Evolutionary conservation across 768 basidiomycete genomes (phyloP).

Genomic region (Vararia minispora): DNA sequence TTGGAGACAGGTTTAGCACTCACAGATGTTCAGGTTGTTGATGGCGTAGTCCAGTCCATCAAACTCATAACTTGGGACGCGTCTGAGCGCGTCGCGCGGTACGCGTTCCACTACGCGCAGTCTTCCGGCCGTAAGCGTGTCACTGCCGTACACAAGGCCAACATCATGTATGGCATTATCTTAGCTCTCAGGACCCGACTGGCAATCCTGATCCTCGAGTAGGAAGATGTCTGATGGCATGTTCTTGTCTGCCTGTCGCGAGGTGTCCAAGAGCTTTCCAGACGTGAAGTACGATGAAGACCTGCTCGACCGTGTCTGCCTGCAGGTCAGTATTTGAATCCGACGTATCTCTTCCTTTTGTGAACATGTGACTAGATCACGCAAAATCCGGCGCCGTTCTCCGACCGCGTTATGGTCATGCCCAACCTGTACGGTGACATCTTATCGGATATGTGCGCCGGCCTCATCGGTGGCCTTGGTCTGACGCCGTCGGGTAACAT

Average conservation of each 20-base stretch:
- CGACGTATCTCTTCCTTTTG: neutral
- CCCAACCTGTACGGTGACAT: conserved; percentile 97
- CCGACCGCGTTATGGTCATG: conserved; percentile 99
- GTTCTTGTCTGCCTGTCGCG: conserved; percentile 96
- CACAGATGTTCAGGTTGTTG: conserved; percentile 59
- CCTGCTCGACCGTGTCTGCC: conserved; percentile 90
- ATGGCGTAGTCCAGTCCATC: conserved; percentile 98
- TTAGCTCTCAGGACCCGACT: neutral
- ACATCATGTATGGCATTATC: conserved; percentile 73
- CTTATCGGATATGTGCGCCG: conserved; percentile 96
- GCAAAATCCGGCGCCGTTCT: conserved; percentile 86
- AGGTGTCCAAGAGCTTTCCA: conserved; percentile 93
- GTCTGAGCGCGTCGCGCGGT: conserved; percentile 95
- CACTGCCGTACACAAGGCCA: conserved; percentile 98
- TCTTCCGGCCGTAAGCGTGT: conserved; percentile 80
- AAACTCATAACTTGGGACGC: conserved; percentile 99
- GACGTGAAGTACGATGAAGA: conserved; percentile 93
- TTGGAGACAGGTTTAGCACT: too few relatives aligned
- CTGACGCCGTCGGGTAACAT: conserved; percentile 98
- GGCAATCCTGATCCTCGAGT: conserved; percentile 1
- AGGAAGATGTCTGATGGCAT: conserved; percentile 99
- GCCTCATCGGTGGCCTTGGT: conserved; percentile 94
- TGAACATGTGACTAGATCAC: conserved; percentile 45
- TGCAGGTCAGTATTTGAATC: conserved; percentile 45
- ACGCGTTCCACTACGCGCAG: conserved; percentile 97